These are phyloP conservation scores for Beauveria bassiana DNA, from an alignment of 2,329 filamentous ascomycete genomes.

Conservation along the genomic window DNA sequence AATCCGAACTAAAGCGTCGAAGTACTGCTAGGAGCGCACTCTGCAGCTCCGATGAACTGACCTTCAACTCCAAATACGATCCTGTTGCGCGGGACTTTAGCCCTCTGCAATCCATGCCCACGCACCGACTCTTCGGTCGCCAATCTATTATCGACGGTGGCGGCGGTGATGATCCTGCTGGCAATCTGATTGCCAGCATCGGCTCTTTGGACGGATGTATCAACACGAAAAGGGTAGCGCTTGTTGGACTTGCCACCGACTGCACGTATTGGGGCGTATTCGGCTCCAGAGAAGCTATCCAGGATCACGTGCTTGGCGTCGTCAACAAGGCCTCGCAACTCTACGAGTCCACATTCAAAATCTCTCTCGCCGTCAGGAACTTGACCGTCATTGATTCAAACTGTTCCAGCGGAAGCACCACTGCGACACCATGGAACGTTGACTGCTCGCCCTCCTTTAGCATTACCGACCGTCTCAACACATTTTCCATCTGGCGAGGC, in stretches of 20 bases:
- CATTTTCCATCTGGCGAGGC: conserved; percentile 86
- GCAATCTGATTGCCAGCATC: conserved; percentile 72
- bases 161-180: conserved; percentile 63
- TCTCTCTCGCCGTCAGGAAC: conserved; percentile 83
- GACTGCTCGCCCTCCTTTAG: conserved; percentile 55
- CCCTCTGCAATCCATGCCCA: conserved; percentile 52
- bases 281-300: conserved; percentile 49
- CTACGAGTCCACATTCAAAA: conserved; percentile 90
- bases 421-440: conserved; percentile 75
- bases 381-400: conserved; percentile 65
- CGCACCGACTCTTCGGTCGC: conserved; percentile 62
- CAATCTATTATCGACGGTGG: conserved; percentile 61
- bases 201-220: conserved; percentile 81
- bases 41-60: conserved; percentile 68
- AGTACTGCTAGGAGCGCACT: conserved; percentile 30
- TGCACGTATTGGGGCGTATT: conserved; percentile 81
- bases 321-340: conserved; percentile 82
- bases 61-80: conserved; percentile 72
- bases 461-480: conserved; percentile 72
- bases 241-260: conserved; percentile 88
- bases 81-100: conserved; percentile 47
- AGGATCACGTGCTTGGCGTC: conserved; percentile 68
- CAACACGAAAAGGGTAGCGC: conserved; percentile 78
- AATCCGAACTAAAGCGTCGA: conserved; percentile 56
- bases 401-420: conserved; percentile 64